phyloP scores from a whole-genome alignment of 257 asterid species.

The Salvia rosmarinus region DNA sequence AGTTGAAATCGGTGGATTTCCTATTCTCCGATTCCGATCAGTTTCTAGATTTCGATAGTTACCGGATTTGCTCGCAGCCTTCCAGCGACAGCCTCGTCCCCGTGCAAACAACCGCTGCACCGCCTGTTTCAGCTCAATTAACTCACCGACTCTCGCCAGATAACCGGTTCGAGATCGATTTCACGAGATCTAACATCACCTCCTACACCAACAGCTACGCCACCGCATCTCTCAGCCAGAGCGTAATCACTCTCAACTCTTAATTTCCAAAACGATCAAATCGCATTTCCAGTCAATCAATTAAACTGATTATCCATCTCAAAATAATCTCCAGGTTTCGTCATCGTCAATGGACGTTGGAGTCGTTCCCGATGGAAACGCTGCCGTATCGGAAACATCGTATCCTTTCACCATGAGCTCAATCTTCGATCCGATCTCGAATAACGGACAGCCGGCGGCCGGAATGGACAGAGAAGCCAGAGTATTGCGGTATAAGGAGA shows the following conservation, averaged over 20 bases:
- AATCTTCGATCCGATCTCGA: constrained; percentile 38
- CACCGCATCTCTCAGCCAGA: constrained; percentile 44
- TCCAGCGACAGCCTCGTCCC: constrained; percentile 53
- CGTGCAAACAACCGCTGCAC: constrained; percentile 37
- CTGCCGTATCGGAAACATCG: constrained; percentile 56
- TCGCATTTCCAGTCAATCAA: neutral
- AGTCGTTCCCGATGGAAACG: constrained; percentile 72
- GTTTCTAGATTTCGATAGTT: constrained; percentile 43
- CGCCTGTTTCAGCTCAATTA: constrained; percentile 30
- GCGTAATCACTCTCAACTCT: constrained; percentile 46
- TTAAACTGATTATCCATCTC: neutral
- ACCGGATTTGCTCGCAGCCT: constrained; percentile 36
- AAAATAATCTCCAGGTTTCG: constrained; percentile 56
- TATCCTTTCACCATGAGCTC: constrained; percentile 38
- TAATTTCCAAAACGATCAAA: neutral
- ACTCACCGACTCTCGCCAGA: constrained; percentile 40
- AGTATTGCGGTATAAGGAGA: constrained; percentile 77
- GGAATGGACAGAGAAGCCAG: constrained; percentile 73
- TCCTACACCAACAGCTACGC: constrained; percentile 47
- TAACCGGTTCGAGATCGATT: constrained; percentile 46
- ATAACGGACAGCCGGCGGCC: constrained; percentile 33
- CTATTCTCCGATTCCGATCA: constrained; percentile 47
- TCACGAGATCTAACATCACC: constrained; percentile 42
- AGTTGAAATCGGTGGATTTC: constrained; percentile 50
- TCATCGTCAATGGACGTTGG: constrained; percentile 80